phyloP scores from a whole-genome alignment of 768 basidiomycete species.

The Favolaschia claudopus region DNA sequence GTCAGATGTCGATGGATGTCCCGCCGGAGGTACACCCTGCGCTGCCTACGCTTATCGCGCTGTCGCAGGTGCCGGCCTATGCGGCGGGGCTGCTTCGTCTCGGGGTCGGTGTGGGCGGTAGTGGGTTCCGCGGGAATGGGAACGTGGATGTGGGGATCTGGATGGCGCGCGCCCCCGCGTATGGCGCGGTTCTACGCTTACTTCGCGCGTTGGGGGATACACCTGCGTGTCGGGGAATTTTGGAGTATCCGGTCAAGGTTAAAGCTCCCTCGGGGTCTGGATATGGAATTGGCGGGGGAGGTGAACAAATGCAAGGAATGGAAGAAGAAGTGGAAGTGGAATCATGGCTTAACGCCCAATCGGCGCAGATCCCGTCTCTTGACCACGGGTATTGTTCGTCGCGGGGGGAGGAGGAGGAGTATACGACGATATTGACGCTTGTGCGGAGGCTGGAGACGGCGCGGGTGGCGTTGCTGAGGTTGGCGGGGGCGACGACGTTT shows the following conservation, averaged over 20 bases:
- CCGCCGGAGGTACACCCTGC: background rate
- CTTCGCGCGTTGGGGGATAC: slow-evolving; percentile 14
- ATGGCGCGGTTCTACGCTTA: slow-evolving; percentile 16
- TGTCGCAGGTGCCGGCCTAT: slow-evolving; percentile 18
- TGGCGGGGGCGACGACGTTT: slow-evolving; percentile 41
- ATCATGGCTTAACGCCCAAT: too few relatives aligned
- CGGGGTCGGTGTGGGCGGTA: background rate
- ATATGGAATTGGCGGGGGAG: too few relatives aligned
- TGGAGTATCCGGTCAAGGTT: background rate
- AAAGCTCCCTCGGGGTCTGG: too few relatives aligned
- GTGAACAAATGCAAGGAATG: too few relatives aligned
- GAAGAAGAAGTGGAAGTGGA: too few relatives aligned
- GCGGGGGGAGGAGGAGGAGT: background rate
- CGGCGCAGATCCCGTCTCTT: background rate
- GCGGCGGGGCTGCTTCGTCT: slow-evolving; percentile 9
- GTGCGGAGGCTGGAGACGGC: slow-evolving; percentile 34
- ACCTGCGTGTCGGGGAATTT: background rate
- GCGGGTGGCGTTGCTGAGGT: slow-evolving; percentile 36
- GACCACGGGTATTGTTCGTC: background rate
- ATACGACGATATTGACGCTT: background rate
- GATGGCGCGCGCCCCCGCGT: slow-evolving; percentile 26
- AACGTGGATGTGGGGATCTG: slow-evolving; percentile 18
- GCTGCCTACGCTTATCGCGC: slow-evolving; percentile 1
- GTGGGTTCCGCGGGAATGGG: background rate
- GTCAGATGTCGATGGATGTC: background rate